Base-by-base conservation (phyloP, 768 basidiomycete species). In the Brasilioporus rufonigricans region DNA sequence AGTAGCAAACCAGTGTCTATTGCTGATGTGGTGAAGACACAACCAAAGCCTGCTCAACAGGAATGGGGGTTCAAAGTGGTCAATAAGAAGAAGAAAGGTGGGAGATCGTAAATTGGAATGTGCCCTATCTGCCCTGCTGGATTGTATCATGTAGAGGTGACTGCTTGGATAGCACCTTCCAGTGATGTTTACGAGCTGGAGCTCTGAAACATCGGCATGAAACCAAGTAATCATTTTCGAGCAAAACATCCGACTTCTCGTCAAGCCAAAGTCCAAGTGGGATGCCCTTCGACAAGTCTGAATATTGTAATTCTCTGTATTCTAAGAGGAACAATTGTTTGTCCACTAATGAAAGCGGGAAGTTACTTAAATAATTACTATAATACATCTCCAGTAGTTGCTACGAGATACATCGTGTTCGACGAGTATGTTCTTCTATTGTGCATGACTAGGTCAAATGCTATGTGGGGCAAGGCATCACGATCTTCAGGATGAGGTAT, bases 61-160 rank as follows among this genome's bases (percentile, higher is more conserved):
- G 89, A 91, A 67, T 95, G 93, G 89, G 86, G 85, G 8, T 93
- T 93, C 78, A 95, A 93, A 74, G 89, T 95, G 6, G 91, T 94
- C 49, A 93, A 93, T 63, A 94, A 95, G 79, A 97, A 95, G 77
- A 97, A 93, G 83, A 92, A 91, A 74, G 81, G 86, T 16, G 80
- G 80, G 27, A 77, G 82, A 62, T 66, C 83, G 44, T 87, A 67
- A 75, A 38, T 31, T 18, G 48, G 50, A 19, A 24, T 21, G 44
- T 44, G 43, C 29, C 31, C 32, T 27, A 36, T 52, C 26, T 44
- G 29, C n/a, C 38, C 32, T 26, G 45, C 23, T 31, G 33, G 46
- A 29, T 23, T 48, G 44, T 67, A 53, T 53, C 38, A 48, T 53
- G 53, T 63, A 61, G 31, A 41, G 53, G 65, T 50, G 31, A 31